Evolutionary conservation across 805 yeast genomes (phyloP).

Genomic region (Sugiyamaella boreocaroliniensis): DNA sequence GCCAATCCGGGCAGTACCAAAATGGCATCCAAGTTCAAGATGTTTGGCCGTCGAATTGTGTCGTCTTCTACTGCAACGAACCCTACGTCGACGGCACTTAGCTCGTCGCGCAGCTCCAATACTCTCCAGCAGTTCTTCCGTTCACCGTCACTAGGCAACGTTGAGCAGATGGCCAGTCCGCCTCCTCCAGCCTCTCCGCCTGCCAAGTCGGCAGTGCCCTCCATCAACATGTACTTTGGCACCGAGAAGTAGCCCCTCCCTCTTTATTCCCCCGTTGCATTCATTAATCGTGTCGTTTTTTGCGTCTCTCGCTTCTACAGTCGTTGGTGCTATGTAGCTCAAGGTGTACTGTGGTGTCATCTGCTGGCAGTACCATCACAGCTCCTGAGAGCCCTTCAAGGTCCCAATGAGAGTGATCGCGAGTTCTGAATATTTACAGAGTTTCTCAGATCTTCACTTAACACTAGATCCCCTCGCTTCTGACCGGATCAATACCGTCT

Average conservation of each 20-base stretch:
- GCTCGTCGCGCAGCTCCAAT: not conserved
- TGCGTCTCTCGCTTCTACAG: too few species aligned
- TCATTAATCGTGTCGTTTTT: too few species aligned
- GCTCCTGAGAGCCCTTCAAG: not conserved
- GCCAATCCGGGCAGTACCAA: constrained; percentile 5
- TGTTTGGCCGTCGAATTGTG: constrained; percentile 12
- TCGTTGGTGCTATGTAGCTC: too few species aligned
- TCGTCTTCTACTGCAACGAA: constrained; percentile 3
- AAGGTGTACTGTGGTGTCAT: not conserved
- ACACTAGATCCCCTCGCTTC: too few species aligned
- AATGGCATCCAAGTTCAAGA: constrained; percentile 21
- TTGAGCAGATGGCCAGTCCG: not conserved
- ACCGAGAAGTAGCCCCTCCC: constrained; percentile 7
- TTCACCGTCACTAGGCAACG: not conserved
- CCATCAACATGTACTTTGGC: constrained; percentile 14
- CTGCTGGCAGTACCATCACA: not conserved
- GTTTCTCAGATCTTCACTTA: not conserved
- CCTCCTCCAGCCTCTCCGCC: not conserved
- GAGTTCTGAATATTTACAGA: too few species aligned
- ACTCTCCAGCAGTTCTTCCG: not conserved
- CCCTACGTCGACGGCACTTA: not conserved
- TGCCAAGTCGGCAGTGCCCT: constrained; percentile 3
- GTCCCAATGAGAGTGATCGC: too few species aligned
- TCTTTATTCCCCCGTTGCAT: too few species aligned
- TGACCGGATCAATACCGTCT: too few species aligned